Base-by-base conservation (phyloP, 169 alveolate genomes). In the Eimeria zaria region DNA sequence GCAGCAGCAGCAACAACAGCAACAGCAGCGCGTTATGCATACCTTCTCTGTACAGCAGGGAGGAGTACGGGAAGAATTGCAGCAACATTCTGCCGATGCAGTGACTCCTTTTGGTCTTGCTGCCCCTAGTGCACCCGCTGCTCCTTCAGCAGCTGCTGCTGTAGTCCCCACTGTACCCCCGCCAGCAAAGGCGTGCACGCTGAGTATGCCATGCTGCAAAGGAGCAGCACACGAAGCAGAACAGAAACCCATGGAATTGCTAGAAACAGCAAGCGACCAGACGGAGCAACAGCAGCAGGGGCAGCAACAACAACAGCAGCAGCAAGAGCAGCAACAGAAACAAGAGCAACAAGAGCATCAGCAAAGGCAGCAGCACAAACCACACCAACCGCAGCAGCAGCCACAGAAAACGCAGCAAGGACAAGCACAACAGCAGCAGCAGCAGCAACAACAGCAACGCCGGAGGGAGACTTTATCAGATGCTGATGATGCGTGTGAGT, bases 1-100 rank as follows among this genome's bases (percentile, higher is more conserved):
- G n/a, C 84, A 9, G 84, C 84, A 73, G 33, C 58, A 73, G 24
- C 51, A 73, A 14, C 84, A 39, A 12, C 84, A 73, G 44, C 51
- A 30, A 46, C 51, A n/a, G 41, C 46, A 36, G 12, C 80, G 46
- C 24, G 2, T n/a, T 16, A 9, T 64, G 36, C 74, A 64, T 64
- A 27, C 74, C 41, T 27, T 64, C 74, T 64, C 74, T 0, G 18
- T 64, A 64, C 53, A 44, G 9, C 48, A 18, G 33, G 58, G n/a
- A 36, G n/a, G 53, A 44, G 33, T 5, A 53, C 16, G 11, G 55
- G 84, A 73, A 39, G 58, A 73, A 55, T n/a, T 6, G 33, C 84
- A 7, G 33, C 33, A 44, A 18, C 27, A n/a, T 7, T 16, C 84
- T 36, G 58, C 33, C 48, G 84, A 11, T 39, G 84, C 53, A 39